phyloP scores from a whole-genome alignment of 2,329 filamentous ascomycete genomes.

The Xylariaceae sp. region DNA sequence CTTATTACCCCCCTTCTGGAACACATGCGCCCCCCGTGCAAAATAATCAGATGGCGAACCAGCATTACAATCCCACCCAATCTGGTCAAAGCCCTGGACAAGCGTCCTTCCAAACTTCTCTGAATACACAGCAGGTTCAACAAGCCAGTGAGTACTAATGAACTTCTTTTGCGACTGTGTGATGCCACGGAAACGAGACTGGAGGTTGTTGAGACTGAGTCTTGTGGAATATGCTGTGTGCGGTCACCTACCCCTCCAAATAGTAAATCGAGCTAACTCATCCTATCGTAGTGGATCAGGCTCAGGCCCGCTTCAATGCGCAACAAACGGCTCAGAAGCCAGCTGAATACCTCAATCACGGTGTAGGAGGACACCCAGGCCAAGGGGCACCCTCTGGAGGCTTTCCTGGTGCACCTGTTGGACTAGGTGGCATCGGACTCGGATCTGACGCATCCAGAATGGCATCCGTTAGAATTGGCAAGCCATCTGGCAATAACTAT shows the following conservation, averaged over 20 bases:
- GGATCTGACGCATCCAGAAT: conserved; percentile 25
- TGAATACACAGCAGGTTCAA: conserved; percentile 29
- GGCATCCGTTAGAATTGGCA: conserved; percentile 19
- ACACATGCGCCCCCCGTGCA: conserved; percentile 22
- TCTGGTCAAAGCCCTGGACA: conserved; percentile 7
- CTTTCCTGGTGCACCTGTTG: conserved; percentile 28
- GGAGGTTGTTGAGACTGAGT: no score
- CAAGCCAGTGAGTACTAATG: conserved; percentile 24
- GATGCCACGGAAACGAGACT: no score
- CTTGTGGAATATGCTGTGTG: background rate
- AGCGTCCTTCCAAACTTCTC: conserved; percentile 27
- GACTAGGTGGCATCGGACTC: conserved; percentile 29
- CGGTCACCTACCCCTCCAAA: background rate
- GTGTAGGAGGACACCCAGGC: conserved; percentile 18
- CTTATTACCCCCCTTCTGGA: conserved; percentile 23
- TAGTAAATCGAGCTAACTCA: conserved; percentile 8
- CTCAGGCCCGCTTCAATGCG: conserved; percentile 30
- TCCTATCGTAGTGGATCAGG: conserved; percentile 26
- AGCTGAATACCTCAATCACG: conserved; percentile 24
- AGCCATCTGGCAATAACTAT: conserved; percentile 22
- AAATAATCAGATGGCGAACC: conserved; percentile 20
- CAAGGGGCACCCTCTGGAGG: conserved; percentile 14
- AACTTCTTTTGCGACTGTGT: background rate
- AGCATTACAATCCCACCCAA: conserved; percentile 19
- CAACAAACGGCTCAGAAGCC: conserved; percentile 25